Conservation (phyloP, 164 flowering plant genomes). For the Liriodendron chinense region DNA sequence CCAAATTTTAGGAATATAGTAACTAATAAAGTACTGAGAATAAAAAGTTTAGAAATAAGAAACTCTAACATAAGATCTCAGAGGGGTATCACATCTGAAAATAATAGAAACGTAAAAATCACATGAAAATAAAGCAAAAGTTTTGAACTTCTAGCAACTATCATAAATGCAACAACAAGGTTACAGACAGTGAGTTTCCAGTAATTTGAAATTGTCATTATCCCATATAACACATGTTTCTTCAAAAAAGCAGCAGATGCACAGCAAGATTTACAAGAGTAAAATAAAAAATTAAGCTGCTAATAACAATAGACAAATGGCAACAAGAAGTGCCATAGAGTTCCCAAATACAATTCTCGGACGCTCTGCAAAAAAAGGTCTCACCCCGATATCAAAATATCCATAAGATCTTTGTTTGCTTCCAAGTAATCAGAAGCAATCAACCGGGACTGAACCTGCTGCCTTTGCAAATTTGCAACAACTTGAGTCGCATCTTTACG, state of each 20-base stretch:
- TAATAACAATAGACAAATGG: background rate
- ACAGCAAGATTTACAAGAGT: background rate
- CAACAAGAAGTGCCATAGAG: background rate
- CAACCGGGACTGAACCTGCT: slow-evolving; percentile 87
- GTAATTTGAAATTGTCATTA: background rate
- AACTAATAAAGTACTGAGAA: background rate
- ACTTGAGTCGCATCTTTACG: slow-evolving; percentile 98
- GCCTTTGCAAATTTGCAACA: slow-evolving; percentile 95
- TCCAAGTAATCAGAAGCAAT: slow-evolving; percentile 98
- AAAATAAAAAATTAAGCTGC: background rate
- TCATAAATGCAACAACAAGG: background rate
- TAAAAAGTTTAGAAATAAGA: no score
- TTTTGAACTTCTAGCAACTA: background rate
- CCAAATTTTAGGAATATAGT: background rate
- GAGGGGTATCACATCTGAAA: background rate
- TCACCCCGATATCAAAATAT: slow-evolving; percentile 72
- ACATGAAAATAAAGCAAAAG: background rate
- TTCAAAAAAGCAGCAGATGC: background rate
- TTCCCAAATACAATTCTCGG: no score
- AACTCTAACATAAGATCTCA: background rate
- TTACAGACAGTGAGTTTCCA: background rate
- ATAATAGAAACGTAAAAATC: background rate
- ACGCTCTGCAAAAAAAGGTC: slow-evolving; percentile 11
- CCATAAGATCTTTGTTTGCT: slow-evolving; percentile 83
- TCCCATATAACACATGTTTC: background rate